phyloP scores from a whole-genome alignment of 2,329 filamentous ascomycete genomes.

The Emergomyces orientalis region DNA sequence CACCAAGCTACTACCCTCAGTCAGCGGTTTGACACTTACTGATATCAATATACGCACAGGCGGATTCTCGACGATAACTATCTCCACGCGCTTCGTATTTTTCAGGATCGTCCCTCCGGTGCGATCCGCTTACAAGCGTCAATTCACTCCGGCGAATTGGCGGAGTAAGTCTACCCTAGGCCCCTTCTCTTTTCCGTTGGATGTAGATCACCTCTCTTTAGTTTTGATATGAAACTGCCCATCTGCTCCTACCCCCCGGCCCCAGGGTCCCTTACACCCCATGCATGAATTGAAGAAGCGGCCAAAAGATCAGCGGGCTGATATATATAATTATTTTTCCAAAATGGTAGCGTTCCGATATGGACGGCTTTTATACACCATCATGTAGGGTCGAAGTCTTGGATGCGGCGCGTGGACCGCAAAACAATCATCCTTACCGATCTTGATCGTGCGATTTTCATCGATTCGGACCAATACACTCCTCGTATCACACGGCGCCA shows the following conservation, averaged over 20 bases:
- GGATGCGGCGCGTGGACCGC: conserved; percentile 38
- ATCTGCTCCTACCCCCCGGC: neutral
- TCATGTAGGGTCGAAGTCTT: conserved; percentile 38
- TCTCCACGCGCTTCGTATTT: conserved; percentile 47
- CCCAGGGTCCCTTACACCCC: neutral
- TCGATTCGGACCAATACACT: conserved; percentile 39
- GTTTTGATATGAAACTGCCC: neutral
- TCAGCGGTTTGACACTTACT: neutral
- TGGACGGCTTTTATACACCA: conserved; percentile 52
- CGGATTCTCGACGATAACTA: conserved; percentile 45
- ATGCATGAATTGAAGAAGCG: neutral
- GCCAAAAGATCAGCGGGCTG: neutral
- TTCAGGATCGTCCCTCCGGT: conserved; percentile 42
- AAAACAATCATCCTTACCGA: conserved; percentile 42
- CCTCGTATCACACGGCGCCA: conserved; percentile 30
- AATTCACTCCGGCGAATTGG: conserved; percentile 43
- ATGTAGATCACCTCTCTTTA: neutral
- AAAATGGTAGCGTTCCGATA: conserved; percentile 41
- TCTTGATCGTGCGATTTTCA: conserved; percentile 45
- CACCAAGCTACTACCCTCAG: neutral
- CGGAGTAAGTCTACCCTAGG: conserved; percentile 30
- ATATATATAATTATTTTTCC: neutral
- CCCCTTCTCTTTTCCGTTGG: neutral
- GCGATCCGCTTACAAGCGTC: conserved; percentile 50
- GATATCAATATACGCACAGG: conserved; percentile 27